Base-by-base conservation (phyloP, 345 rosid species). In the Gossypium turneri region DNA sequence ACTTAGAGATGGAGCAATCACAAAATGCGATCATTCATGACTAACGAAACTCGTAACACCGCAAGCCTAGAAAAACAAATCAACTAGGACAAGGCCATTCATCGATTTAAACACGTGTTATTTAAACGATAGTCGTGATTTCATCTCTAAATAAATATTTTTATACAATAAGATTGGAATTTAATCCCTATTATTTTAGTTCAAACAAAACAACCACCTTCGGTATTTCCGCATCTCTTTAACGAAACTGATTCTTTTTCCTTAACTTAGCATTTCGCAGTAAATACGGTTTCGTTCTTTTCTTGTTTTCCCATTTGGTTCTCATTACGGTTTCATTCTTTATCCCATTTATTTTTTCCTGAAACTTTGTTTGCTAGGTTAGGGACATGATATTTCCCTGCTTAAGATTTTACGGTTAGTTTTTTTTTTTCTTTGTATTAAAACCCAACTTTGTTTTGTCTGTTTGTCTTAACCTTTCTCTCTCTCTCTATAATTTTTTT, bases 141-240 rank as follows among this genome's bases (percentile, higher is more conserved):
- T 34, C 7, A 34, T 29, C 38, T 4, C 38, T 34, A 5, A 34
- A 34, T 5, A 34, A 34, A 34, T 34, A 4, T 4, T 34, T 34
- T 34, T 5, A 34, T 5, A 1, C 41, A 0, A 4, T 34, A 34
- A 34, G 0, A 34, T 34, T 34, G 1, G 41, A 34, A 34, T 34
- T 4, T 5, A 5, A 2, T 9, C 24, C 63, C 38, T 10, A 13
- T 59, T 24, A 3, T 29, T 58, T 59, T 4, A 29, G 63, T 24
- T 59, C 17, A 24, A 59, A 48, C 47, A 56, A 66, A 52, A 13
- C 67, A n/a, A 7, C 74, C n/a, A 7, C 59, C 24, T 66, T 20
- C 44, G 69, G 78, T 75, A 74, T 84, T 81, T 79, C 80, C 75
- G 86, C 85, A 82, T 82, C 85, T 79, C 72, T 66, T 25, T 13